Base-by-base conservation (phyloP, 106 monocot species). In the Dioscorea dumetorum region DNA sequence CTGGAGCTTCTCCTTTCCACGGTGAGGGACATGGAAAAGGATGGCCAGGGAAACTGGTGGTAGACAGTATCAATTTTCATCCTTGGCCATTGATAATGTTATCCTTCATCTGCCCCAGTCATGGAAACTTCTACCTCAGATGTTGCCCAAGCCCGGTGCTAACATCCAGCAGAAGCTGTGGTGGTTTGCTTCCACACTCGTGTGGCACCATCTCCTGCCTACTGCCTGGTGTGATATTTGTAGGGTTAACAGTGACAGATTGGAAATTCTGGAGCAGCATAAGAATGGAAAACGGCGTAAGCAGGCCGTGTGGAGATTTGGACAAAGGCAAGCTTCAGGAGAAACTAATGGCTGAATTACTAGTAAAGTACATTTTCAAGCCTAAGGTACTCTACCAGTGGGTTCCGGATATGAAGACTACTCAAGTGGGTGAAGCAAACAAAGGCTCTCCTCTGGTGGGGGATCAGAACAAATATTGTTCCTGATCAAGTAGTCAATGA, bases 231-330 rank as follows among this genome's bases (percentile, higher is more conserved):
- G 91, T 62, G 87, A 91, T 70, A 64, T 87, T 34, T 91, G 91
- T 64, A 76, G 87, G 72, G 91, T 87, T 34, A 84, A 87, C 24
- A 87, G 91, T 61, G 87, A 87, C 79, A 91, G 79, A 24, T 63
- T 79, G 49, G 84, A 87, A 67, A 82, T 91, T 35, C 82, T 91
- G 33, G 84, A 87, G 74, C 87, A 91, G 67, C 91, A 91, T 66
- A 84, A 80, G 77, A 87, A 79, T 72, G 91, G 91, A 8, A 91
- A 91, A 71, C 65, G 79, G 16, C 91, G 87, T 48, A 91, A 82
- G 72, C 78, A 66, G 67, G 87, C 87, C 15, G 76, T 84, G 10
- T 78, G 79, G 69, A 83, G 71, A 52, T 21, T 79, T 19, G 60
- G 79, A 64, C 82, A 82, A 63, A 74, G 84, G 10, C 72, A 91